phyloP scores from a whole-genome alignment of 2,329 filamentous ascomycete species.

The Dryadomyces quercivorus region DNA sequence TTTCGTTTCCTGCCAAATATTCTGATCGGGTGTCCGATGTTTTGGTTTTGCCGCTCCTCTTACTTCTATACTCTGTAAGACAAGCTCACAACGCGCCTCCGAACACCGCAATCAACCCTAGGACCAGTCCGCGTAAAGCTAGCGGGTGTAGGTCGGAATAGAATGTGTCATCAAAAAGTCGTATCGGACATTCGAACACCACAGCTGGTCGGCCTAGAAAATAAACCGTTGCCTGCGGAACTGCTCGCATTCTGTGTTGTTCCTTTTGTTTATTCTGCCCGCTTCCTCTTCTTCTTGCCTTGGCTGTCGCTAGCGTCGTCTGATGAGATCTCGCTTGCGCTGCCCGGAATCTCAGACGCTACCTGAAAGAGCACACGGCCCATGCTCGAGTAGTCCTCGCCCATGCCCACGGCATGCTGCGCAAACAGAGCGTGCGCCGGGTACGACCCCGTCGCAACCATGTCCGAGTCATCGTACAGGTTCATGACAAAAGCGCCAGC shows the following conservation, averaged over 20 bases:
- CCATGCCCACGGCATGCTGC: constrained; percentile 21
- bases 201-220: too few relatives aligned
- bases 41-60: not conserved
- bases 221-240: too few relatives aligned
- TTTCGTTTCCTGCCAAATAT: constrained; percentile 2
- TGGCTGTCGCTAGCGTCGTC: constrained; percentile 38
- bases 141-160: constrained; percentile 20
- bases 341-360: constrained; percentile 59
- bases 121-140: constrained; percentile 14
- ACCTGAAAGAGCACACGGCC: constrained; percentile 76
- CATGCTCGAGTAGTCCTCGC: constrained; percentile 54
- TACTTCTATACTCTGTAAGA: not conserved
- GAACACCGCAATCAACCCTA: constrained; percentile 14
- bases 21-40: not conserved
- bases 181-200: constrained; percentile 24
- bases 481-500: constrained; percentile 85
- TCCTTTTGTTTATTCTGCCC: constrained; percentile 38
- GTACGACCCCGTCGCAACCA: constrained; percentile 16
- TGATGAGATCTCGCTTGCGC: constrained; percentile 43
- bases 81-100: constrained; percentile 6
- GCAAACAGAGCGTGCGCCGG: constrained; percentile 21
- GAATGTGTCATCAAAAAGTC: constrained; percentile 25
- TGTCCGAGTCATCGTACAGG: constrained; percentile 61
- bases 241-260: too few relatives aligned
- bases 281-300: constrained; percentile 69